A percentile compares a stretch with the other conserved stretches of the same genome.
These are phyloP conservation scores for Termitomyces eurrhizus DNA, from an alignment of 768 basidiomycete genomes.

Conservation along the genomic window DNA sequence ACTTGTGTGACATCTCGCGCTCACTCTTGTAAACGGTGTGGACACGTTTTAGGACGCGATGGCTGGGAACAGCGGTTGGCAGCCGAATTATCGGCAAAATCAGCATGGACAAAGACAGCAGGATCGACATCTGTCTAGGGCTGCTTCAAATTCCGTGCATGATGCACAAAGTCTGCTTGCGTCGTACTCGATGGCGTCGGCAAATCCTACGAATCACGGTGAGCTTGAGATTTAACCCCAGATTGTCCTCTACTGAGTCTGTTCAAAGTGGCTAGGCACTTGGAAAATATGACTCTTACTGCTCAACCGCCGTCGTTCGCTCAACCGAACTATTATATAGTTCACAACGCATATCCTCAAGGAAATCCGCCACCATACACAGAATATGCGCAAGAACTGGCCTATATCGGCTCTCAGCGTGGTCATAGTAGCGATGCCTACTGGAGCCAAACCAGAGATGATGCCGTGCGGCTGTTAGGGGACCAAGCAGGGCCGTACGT, in stretches of 20 bases:
- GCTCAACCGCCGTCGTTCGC: constrained; percentile 61
- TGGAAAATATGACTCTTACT: constrained; percentile 54
- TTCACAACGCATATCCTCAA: constrained; percentile 28
- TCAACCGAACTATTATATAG: constrained; percentile 50
- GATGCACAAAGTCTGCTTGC: neutral
- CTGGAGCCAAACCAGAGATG: constrained; percentile 62
- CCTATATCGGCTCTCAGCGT: constrained; percentile 50
- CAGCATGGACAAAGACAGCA: neutral
- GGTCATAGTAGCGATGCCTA: constrained; percentile 45
- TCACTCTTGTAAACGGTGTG: neutral
- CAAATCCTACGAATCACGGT: constrained; percentile 78
- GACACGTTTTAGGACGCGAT: constrained; percentile 41
- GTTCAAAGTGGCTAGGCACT: constrained; percentile 58
- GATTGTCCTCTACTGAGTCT: constrained; percentile 4
- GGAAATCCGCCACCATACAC: constrained; percentile 54
- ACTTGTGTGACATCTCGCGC: neutral
- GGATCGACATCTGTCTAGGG: neutral
- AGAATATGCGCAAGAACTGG: constrained; percentile 62
- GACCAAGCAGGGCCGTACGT: constrained; percentile 50
- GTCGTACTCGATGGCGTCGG: constrained; percentile 55
- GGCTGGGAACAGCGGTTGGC: neutral
- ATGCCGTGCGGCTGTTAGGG: constrained; percentile 57
- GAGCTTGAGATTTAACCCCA: constrained; percentile 12
- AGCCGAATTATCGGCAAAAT: neutral
- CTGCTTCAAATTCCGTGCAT: neutral